These are phyloP conservation scores for Ricinus communis DNA, from an alignment of 345 rosid genomes.

Conservation along the genomic window DNA sequence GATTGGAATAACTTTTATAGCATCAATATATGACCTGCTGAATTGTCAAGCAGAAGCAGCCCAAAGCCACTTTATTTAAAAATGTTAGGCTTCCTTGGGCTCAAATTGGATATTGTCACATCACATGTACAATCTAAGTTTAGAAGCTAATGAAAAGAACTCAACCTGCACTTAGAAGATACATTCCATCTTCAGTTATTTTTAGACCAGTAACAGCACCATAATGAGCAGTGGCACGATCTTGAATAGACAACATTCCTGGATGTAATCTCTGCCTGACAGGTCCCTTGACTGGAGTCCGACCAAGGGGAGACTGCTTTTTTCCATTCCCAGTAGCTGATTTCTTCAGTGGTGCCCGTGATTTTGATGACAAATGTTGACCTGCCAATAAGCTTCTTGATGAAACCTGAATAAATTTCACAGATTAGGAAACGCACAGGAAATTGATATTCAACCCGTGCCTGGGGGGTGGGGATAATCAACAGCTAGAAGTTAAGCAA, in stretches of 20 bases:
- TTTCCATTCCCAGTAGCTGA: constrained; percentile 50
- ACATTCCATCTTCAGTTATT: constrained; percentile 84
- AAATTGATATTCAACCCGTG: not conserved
- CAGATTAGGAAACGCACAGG: not conserved
- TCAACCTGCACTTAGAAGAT: constrained; percentile 92
- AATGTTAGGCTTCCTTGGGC: not conserved
- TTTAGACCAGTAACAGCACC: constrained; percentile 89
- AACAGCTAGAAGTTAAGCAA: not conserved
- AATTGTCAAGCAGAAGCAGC: not conserved
- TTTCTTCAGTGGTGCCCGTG: constrained; percentile 44
- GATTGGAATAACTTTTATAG: not conserved
- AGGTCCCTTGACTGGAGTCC: constrained; percentile 51
- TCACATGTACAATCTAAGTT: not conserved
- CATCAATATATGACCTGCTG: not conserved
- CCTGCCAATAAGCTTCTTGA: constrained; percentile 42
- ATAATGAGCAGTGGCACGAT: constrained; percentile 91
- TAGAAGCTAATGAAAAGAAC: constrained; percentile 8
- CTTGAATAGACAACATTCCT: constrained; percentile 76
- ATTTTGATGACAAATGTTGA: constrained; percentile 39
- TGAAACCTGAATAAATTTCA: constrained; percentile 40
- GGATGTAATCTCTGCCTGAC: constrained; percentile 73
- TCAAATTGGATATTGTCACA: not conserved
- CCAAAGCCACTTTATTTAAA: not conserved
- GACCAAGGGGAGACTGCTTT: constrained; percentile 54
- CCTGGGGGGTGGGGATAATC: not conserved